These are phyloP conservation scores for Didymella lethalis DNA, from an alignment of 2,329 filamentous ascomycete species.

Conservation along the genomic window DNA sequence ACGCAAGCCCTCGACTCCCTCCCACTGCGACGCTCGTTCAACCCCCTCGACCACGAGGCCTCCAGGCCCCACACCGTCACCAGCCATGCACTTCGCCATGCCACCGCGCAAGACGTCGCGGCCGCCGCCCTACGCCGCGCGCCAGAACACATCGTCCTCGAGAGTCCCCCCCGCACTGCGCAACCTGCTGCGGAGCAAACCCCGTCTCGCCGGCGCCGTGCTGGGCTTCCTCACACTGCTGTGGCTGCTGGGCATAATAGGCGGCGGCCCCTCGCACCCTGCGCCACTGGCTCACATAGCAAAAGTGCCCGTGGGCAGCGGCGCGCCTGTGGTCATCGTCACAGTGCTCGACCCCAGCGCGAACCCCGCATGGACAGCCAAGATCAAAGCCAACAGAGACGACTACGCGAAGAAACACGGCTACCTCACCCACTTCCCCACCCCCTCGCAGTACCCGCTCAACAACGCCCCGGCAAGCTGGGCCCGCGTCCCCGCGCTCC, in stretches of 20 bases:
- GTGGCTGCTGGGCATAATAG: constrained; percentile 48
- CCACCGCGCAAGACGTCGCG: constrained; percentile 84
- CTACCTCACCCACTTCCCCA: constrained; percentile 85
- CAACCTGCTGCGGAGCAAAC: constrained; percentile 62
- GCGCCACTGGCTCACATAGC: constrained; percentile 30
- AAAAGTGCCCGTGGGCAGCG: constrained; percentile 53
- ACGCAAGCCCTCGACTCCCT: background rate
- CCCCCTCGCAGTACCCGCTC: constrained; percentile 77
- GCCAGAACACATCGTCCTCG: constrained; percentile 42
- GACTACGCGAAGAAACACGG: constrained; percentile 88
- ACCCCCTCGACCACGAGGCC: constrained; percentile 13
- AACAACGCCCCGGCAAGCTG: constrained; percentile 66
- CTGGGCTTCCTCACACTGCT: constrained; percentile 61
- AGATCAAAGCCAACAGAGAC: constrained; percentile 81
- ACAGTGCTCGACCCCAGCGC: constrained; percentile 79
- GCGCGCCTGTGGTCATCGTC: constrained; percentile 74
- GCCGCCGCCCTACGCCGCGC: constrained; percentile 73
- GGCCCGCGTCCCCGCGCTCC: constrained; percentile 82
- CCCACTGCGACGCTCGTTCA: constrained; percentile 10
- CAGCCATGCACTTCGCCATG: constrained; percentile 82
- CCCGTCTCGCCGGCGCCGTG: constrained; percentile 65
- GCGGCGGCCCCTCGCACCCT: constrained; percentile 34
- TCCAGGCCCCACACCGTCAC: constrained; percentile 25
- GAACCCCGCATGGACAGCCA: constrained; percentile 72
- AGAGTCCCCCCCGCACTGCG: constrained; percentile 57